Evolutionary conservation across 345 rosid species (phyloP).

Genomic region (Eucalyptus coolabah): DNA sequence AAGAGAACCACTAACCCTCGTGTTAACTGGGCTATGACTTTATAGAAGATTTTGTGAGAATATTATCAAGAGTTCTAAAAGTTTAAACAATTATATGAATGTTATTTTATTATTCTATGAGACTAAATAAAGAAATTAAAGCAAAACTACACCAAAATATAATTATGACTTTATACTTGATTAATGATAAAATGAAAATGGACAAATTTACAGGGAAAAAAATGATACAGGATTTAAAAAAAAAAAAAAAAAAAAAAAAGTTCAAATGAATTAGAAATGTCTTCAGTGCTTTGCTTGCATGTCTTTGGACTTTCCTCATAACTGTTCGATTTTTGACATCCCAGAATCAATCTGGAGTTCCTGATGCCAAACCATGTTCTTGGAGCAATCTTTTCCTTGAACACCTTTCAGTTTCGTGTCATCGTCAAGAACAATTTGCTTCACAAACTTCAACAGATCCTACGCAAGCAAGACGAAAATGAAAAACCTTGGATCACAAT

Average conservation of each 20-base stretch:
- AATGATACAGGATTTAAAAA: not conserved
- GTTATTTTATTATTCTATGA: no score
- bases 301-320: not conserved
- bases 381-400: constrained; percentile 13
- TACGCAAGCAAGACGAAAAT: not conserved
- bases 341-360: not conserved
- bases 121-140: not conserved
- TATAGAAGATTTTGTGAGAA: not conserved
- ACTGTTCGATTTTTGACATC: not conserved
- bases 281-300: not conserved
- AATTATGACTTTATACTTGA: not conserved
- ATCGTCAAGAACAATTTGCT: constrained; percentile 21
- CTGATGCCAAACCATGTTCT: constrained; percentile 22
- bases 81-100: no score
- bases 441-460: constrained; percentile 22
- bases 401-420: constrained; percentile 22
- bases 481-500: not conserved
- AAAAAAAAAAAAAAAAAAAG: not conserved
- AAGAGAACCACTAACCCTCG: no score
- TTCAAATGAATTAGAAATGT: not conserved
- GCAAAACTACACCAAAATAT: not conserved
- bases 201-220: not conserved
- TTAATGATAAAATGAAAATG: not conserved
- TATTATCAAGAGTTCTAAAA: not conserved
- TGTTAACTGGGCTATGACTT: no score